These are phyloP conservation scores for Clonostachys rhizophaga DNA, from an alignment of 2,329 filamentous ascomycete genomes.

Conservation along the genomic window DNA sequence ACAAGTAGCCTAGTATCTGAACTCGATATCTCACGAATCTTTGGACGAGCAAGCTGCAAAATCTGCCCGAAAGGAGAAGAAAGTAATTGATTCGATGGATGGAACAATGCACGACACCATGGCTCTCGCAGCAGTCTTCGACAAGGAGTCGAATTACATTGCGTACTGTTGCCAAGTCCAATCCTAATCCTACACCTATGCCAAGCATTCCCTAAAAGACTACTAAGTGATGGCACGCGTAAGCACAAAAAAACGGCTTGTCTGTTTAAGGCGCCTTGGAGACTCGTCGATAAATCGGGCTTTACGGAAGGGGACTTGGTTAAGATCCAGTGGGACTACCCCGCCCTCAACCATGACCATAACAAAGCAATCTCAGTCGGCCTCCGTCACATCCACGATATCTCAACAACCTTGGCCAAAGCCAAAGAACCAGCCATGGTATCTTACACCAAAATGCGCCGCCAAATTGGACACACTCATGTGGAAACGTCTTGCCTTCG, in stretches of 20 bases:
- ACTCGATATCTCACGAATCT: neutral
- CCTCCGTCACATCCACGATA: neutral
- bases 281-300: neutral
- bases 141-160: neutral
- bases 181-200: neutral
- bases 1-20: neutral
- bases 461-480: no score
- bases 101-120: neutral
- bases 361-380: neutral
- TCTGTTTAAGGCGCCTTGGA: neutral
- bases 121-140: neutral
- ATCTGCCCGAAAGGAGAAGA: neutral
- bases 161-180: neutral
- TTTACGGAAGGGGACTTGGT: neutral
- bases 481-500: no score
- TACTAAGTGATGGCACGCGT: neutral
- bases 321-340: neutral
- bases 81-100: neutral
- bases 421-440: no score
- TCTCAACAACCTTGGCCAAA: neutral
- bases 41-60: neutral
- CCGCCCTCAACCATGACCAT: neutral
- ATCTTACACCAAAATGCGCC: no score
- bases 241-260: neutral
- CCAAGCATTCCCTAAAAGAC: neutral